Conservation (phyloP, 306 rosid genomes). For the Vigna mungo region DNA sequence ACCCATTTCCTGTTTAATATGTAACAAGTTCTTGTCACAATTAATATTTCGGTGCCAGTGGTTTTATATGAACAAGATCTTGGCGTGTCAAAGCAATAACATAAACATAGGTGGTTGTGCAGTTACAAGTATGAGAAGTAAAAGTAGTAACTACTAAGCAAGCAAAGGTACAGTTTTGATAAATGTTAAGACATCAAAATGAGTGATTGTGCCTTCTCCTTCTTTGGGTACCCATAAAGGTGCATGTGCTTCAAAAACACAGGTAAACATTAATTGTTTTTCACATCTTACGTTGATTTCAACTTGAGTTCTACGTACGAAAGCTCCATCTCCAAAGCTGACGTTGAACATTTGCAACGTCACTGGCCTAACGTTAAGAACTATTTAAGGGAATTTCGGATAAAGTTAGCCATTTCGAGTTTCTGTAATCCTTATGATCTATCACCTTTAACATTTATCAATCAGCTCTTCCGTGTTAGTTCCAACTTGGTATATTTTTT, state of each 20-base stretch:
- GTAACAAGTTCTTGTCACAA: background rate
- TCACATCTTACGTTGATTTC: background rate
- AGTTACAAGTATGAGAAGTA: background rate
- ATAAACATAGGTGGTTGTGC: background rate
- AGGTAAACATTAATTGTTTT: too few species aligned
- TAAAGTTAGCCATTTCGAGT: background rate
- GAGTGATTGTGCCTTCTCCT: background rate
- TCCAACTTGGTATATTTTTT: slow-evolving; percentile 25
- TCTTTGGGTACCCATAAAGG: background rate
- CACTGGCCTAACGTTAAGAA: background rate
- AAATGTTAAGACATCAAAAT: too few species aligned
- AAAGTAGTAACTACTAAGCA: background rate
- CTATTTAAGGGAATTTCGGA: background rate
- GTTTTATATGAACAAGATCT: background rate
- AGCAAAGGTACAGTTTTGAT: background rate
- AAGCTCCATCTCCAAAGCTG: background rate
- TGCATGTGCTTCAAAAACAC: background rate
- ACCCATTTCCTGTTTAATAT: background rate
- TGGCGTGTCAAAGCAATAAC: background rate
- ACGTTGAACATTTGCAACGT: background rate
- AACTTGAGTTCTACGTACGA: background rate
- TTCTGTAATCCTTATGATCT: background rate
- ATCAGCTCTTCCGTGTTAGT: slow-evolving; percentile 38
- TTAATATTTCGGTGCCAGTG: background rate
- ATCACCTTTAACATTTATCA: background rate